Conservation (phyloP, 2,329 filamentous ascomycete species). For the Colletotrichum navitas region DNA sequence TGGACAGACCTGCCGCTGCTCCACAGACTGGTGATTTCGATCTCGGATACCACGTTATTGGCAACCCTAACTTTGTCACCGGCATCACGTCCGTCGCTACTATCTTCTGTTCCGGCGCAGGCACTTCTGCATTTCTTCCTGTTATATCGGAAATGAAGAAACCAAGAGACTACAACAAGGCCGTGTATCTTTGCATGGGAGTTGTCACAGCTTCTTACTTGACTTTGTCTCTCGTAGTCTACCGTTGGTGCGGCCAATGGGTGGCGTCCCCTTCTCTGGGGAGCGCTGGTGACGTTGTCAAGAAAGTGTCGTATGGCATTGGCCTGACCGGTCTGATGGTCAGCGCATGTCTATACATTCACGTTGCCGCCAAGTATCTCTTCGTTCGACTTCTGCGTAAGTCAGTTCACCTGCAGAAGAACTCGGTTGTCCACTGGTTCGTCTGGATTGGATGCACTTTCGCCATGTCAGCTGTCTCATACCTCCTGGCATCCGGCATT, state of each 20-base stretch:
- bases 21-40: constrained; percentile 70
- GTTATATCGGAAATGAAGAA: constrained; percentile 75
- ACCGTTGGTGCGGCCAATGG: constrained; percentile 71
- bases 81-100: constrained; percentile 70
- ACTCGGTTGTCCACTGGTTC: constrained; percentile 52
- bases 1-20: constrained; percentile 70
- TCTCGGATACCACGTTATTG: constrained; percentile 69
- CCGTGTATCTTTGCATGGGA: constrained; percentile 69
- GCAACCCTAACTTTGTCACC: constrained; percentile 67
- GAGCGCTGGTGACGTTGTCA: constrained; percentile 69
- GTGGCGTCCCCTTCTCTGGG: constrained; percentile 73
- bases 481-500: constrained; percentile 50
- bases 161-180: constrained; percentile 70
- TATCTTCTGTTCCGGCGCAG: constrained; percentile 71
- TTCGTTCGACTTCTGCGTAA: constrained; percentile 55
- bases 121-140: constrained; percentile 71
- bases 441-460: constrained; percentile 53
- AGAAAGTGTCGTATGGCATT: constrained; percentile 72
- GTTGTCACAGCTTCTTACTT: constrained; percentile 70
- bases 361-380: constrained; percentile 56
- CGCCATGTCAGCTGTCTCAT: constrained; percentile 47
- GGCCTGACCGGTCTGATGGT: constrained; percentile 68
- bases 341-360: constrained; percentile 51
- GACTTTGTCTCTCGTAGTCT: constrained; percentile 70
- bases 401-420: constrained; percentile 53